Base-by-base conservation (phyloP, 306 rosid species). In the Quercus berberidifolia region DNA sequence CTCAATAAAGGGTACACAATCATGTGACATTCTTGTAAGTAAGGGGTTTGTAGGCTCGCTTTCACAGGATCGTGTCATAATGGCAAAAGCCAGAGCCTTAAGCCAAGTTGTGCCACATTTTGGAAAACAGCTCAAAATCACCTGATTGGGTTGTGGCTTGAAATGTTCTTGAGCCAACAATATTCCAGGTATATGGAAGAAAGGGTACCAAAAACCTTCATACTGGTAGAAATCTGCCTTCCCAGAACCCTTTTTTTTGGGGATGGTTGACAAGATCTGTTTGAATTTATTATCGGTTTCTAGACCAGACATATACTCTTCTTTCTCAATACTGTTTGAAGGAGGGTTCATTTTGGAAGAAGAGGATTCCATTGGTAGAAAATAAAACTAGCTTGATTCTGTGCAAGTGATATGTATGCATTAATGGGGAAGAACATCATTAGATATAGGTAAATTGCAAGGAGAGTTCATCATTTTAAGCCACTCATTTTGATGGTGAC, bases 241-340 rank as follows among this genome's bases (percentile, higher is more conserved):
- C 43, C 43, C 43, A 7, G 10, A 1, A 46, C 54, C 55, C 19
- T 3, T 5, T 6, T 74, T 3, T 5, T 6, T 74, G 1, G 75
- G 26, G 17, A 80, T 52, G 79, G 35, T 38, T 67, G 75, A 67
- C 38, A 80, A 11, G 17, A 67, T 38, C 19, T 74, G 70, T 23
- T 19, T 18, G 58, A 7, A 80, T 33, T 18, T 55, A 15, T 54
- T 3, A 2, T 3, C 12, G 43, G 19, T 43, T 35, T 18, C 35
- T 15, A 2, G 71, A 30, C 5, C 43, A 12, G 4, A 46, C 54
- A 46, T 46, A 11, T 12, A 11, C 43, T 38, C 43, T 38, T 38
- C 43, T 38, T 38, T 38, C 43, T 38, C 43, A 38, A 7, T 7
- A 38, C 43, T 38, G 10, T 38, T 38, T 38, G 43, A 0, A 7